Conservation (phyloP, 2,329 filamentous ascomycete species). For the Sclerotinia glacialis region DNA sequence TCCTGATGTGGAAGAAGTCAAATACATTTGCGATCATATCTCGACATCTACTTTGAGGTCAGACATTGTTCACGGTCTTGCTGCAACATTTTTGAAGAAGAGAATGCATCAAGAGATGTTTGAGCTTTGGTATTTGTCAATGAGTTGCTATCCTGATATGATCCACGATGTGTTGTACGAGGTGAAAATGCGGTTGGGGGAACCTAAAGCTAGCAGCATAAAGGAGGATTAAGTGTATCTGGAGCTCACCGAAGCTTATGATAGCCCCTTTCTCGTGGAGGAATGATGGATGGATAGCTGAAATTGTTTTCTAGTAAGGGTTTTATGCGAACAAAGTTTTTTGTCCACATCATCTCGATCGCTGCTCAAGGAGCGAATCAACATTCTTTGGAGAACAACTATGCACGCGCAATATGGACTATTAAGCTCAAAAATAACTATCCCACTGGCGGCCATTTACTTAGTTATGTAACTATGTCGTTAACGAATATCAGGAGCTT, state of each 20-base stretch:
- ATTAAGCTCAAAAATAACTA: no score
- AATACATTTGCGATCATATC: conserved; percentile 1
- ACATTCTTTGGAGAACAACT: no score
- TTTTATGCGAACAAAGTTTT: neutral
- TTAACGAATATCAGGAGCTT: no score
- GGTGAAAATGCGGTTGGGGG: neutral
- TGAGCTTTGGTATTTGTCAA: neutral
- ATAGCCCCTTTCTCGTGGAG: neutral
- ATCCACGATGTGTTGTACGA: neutral
- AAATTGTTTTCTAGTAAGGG: neutral
- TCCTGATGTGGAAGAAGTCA: neutral
- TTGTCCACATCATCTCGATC: neutral
- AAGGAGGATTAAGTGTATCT: neutral
- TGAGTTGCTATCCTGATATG: neutral
- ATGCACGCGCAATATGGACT: no score
- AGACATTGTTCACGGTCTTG: neutral
- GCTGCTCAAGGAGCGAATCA: no score
- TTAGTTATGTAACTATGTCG: no score
- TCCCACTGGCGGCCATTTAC: no score
- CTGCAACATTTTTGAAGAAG: neutral
- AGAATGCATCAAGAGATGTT: neutral
- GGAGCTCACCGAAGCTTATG: neutral
- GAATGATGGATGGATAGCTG: neutral
- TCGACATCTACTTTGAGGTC: neutral
- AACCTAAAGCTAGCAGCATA: neutral